A percentile compares a stretch with the other conserved stretches of the same genome.
Conservation (phyloP, 2,329 filamentous ascomycete species). For the Nectriaceae sp. region DNA sequence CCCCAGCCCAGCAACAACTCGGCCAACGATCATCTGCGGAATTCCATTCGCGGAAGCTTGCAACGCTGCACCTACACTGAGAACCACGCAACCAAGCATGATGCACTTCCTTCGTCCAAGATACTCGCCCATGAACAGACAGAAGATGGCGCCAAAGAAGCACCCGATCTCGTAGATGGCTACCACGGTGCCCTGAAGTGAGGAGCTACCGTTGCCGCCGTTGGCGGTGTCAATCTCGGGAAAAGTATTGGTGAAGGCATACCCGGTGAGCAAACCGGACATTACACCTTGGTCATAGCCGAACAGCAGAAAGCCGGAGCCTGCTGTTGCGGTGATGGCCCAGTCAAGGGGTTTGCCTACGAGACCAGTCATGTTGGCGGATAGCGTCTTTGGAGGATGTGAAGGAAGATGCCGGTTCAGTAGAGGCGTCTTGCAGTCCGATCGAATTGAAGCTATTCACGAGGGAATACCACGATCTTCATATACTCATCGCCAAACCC, state of each 20-base stretch:
- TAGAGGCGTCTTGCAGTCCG: not conserved
- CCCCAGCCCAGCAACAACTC: constrained; percentile 47
- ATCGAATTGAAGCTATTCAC: constrained; percentile 9
- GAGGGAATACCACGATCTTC: constrained; percentile 13
- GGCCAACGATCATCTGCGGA: constrained; percentile 45
- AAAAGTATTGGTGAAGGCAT: constrained; percentile 34
- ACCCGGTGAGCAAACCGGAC: constrained; percentile 35
- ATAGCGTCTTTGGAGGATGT: not conserved
- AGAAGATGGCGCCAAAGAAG: constrained; percentile 47
- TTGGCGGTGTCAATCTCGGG: constrained; percentile 39
- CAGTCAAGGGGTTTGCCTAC: constrained; percentile 39
- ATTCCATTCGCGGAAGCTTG: constrained; percentile 42
- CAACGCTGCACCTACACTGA: constrained; percentile 44
- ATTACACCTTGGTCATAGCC: constrained; percentile 37
- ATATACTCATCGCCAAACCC: constrained; percentile 18
- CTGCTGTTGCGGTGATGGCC: constrained; percentile 39
- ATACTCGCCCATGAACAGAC: constrained; percentile 42
- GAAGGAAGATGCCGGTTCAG: not conserved
- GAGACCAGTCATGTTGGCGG: constrained; percentile 24
- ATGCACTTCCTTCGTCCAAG: constrained; percentile 44
- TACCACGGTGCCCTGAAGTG: constrained; percentile 46
- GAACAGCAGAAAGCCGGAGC: constrained; percentile 39
- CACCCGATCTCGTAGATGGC: constrained; percentile 52
- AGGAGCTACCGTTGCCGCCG: constrained; percentile 41
- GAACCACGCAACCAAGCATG: constrained; percentile 41